A percentile compares a stretch with the other conserved stretches of the same genome.
Evolutionary conservation across 2,329 filamentous ascomycete genomes (phyloP).

Genomic region (Calonectria montana): DNA sequence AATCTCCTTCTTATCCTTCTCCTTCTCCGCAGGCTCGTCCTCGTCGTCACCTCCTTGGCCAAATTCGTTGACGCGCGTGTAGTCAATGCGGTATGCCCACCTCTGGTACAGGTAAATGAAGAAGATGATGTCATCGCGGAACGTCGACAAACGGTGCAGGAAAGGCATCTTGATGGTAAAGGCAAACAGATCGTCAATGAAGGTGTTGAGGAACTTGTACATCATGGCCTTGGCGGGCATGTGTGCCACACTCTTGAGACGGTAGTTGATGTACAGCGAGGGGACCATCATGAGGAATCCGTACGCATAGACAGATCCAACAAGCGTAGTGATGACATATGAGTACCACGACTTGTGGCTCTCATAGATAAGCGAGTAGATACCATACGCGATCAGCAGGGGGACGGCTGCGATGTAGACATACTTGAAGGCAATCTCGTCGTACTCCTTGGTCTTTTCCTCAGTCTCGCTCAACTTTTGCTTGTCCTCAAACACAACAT

Average conservation of each 20-base stretch:
- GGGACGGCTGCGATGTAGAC: slow-evolving; percentile 94
- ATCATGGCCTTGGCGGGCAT: slow-evolving; percentile 98
- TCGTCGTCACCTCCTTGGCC: slow-evolving; percentile 96
- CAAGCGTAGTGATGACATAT: slow-evolving; percentile 93
- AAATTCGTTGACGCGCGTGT: slow-evolving; percentile 94
- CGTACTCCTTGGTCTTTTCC: slow-evolving; percentile 98
- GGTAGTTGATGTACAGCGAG: slow-evolving; percentile 98
- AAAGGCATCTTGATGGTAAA: slow-evolving; percentile 99
- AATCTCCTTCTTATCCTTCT: slow-evolving; percentile 43
- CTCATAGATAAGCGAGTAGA: slow-evolving; percentile 92
- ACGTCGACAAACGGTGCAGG: slow-evolving; percentile 89
- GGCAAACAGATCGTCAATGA: slow-evolving; percentile 98
- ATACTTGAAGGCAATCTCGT: slow-evolving; percentile 97
- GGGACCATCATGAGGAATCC: slow-evolving; percentile 99
- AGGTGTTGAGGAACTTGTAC: slow-evolving; percentile 98
- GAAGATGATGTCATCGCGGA: slow-evolving; percentile 97
- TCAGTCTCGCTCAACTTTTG: slow-evolving; percentile 95
- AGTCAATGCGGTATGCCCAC: slow-evolving; percentile 93
- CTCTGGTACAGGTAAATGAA: slow-evolving; percentile 97
- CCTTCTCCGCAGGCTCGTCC: slow-evolving; percentile 46
- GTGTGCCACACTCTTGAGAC: slow-evolving; percentile 93
- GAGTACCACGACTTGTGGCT: slow-evolving; percentile 98
- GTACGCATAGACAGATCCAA: slow-evolving; percentile 96
- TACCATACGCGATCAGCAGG: slow-evolving; percentile 87
- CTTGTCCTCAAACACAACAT: slow-evolving; percentile 92